These are phyloP conservation scores for Echria macrotheca DNA, from an alignment of 495 filamentous ascomycete species.

Conservation along the genomic window DNA sequence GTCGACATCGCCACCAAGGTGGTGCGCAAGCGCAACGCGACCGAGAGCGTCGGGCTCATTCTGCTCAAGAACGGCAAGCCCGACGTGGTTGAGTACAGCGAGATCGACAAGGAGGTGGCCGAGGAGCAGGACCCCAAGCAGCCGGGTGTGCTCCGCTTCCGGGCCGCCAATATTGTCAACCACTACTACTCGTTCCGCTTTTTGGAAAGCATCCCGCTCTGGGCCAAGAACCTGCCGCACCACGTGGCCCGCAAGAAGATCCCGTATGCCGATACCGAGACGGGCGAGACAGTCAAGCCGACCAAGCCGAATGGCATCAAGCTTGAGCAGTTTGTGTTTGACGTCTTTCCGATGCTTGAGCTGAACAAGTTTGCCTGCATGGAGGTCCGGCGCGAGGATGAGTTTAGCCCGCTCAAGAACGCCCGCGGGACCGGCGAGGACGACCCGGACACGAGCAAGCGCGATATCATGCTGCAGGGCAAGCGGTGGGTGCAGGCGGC, in stretches of 20 bases:
- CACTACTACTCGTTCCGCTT: conserved; percentile 98
- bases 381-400: conserved; percentile 94
- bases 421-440: conserved; percentile 86
- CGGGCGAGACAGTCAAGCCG: conserved; percentile 76
- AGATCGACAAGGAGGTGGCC: conserved; percentile 82
- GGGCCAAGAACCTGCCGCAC: conserved; percentile 80
- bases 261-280: conserved; percentile 69
- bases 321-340: conserved; percentile 98
- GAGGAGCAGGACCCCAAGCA: conserved; percentile 87
- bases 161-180: conserved; percentile 98
- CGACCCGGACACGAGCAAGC: conserved; percentile 84
- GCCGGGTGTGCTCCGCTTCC: conserved; percentile 80
- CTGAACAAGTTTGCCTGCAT: conserved; percentile 88
- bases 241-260: conserved; percentile 99
- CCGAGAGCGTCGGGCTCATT: conserved; percentile 94
- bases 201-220: conserved; percentile 82
- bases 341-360: conserved; percentile 87
- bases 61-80: conserved; percentile 91
- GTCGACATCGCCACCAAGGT: conserved; percentile 98
- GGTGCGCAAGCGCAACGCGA: conserved; percentile 94
- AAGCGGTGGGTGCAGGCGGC: conserved; percentile 74
- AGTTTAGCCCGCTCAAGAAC: conserved; percentile 98
- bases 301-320: conserved; percentile 96
- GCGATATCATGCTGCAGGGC: conserved; percentile 85
- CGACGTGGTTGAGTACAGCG: conserved; percentile 97